A percentile compares a stretch with the other conserved stretches of the same genome.
Evolutionary conservation across 495 filamentous ascomycete species (phyloP).

Genomic region (Wilcoxina mikolae): DNA sequence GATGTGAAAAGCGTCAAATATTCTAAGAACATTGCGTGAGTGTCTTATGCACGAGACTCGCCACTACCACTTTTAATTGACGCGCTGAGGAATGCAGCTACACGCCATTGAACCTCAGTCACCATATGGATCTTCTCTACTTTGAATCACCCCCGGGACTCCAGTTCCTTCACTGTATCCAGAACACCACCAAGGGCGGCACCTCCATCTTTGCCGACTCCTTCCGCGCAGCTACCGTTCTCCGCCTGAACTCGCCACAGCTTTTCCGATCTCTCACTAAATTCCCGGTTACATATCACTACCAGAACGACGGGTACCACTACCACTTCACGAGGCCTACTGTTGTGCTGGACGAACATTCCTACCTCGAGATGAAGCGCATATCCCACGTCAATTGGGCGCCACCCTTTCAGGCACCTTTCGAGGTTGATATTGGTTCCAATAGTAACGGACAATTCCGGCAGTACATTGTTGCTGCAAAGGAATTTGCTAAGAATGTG

Average conservation of each 20-base stretch:
- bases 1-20: constrained; percentile 63
- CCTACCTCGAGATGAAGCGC: constrained; percentile 11
- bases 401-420: constrained; percentile 49
- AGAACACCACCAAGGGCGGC: constrained; percentile 59
- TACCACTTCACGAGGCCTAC: constrained; percentile 43
- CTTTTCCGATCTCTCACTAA: constrained; percentile 33
- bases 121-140: constrained; percentile 91
- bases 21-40: constrained; percentile 66
- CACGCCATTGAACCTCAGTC: constrained; percentile 58
- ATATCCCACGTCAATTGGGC: constrained; percentile 49
- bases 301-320: constrained; percentile 48
- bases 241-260: constrained; percentile 27
- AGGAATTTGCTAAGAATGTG: constrained; percentile 35
- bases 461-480: constrained; percentile 29
- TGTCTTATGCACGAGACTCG: neutral
- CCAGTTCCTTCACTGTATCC: constrained; percentile 75
- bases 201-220: constrained; percentile 70
- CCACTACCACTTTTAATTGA: neutral
- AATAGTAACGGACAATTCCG: neutral
- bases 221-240: constrained; percentile 40
- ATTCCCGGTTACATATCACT: constrained; percentile 47
- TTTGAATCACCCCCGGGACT: constrained; percentile 60
- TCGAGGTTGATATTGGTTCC: constrained; percentile 20
- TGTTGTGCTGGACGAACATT: constrained; percentile 33
- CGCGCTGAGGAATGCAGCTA: constrained; percentile 33